phyloP scores from a whole-genome alignment of 345 rosid genomes.

The Clarkia xantiana region DNA sequence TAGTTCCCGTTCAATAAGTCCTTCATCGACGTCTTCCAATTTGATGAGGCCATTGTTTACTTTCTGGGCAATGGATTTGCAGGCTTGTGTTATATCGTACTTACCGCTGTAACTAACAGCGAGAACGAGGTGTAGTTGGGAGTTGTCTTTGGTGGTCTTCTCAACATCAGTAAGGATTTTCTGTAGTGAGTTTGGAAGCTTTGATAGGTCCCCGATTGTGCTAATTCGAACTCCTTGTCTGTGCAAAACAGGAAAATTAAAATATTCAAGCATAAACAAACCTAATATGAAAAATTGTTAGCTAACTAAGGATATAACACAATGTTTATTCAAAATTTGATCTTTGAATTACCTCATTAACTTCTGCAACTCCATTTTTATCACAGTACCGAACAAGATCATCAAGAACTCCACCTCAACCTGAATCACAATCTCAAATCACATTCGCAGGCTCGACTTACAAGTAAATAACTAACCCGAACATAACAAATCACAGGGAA shows the following conservation, averaged over 20 bases:
- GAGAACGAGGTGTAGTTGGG: slow-evolving; percentile 43
- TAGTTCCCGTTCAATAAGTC: slow-evolving; percentile 45
- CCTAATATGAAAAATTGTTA: neutral
- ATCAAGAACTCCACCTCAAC: slow-evolving; percentile 56
- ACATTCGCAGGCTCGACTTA: neutral
- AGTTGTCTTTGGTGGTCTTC: slow-evolving; percentile 31
- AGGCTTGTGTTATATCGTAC: slow-evolving; percentile 53
- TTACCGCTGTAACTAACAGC: slow-evolving; percentile 77
- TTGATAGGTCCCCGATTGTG: slow-evolving; percentile 50
- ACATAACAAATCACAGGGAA: no score
- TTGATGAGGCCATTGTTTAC: slow-evolving; percentile 33
- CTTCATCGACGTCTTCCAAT: slow-evolving; percentile 40
- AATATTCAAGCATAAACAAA: neutral
- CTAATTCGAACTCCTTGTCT: slow-evolving; percentile 42
- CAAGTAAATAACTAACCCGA: neutral
- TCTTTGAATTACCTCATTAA: slow-evolving; percentile 24
- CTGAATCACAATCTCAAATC: slow-evolving; percentile 17
- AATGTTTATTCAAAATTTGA: neutral
- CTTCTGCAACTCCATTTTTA: slow-evolving; percentile 25
- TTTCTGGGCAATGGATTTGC: slow-evolving; percentile 40
- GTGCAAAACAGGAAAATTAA: slow-evolving; percentile 6
- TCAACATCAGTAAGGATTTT: no score
- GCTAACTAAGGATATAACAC: neutral
- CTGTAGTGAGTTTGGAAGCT: no score
- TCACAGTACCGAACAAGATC: slow-evolving; percentile 41